These are phyloP conservation scores for Calonectria hongkongensis DNA, from an alignment of 2,329 filamentous ascomycete species.

Conservation along the genomic window DNA sequence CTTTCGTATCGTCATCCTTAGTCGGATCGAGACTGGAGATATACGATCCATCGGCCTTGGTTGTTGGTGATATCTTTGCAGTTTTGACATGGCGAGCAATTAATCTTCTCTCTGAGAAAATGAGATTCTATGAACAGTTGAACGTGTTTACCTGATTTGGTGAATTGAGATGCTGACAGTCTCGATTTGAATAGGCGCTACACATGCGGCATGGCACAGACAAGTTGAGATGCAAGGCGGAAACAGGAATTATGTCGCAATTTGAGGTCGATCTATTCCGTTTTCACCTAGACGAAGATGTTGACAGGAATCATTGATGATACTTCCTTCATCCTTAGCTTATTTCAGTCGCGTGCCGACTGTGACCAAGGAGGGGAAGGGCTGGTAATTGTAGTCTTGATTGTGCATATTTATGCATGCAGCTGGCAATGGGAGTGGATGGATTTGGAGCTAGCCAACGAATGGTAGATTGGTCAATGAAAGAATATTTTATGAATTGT, in stretches of 20 bases:
- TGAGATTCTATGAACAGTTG: slow-evolving; percentile 24
- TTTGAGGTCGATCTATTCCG: not conserved
- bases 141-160: slow-evolving; percentile 17
- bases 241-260: not conserved
- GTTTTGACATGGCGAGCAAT: slow-evolving; percentile 66
- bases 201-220: not conserved
- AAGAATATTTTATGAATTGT: not conserved
- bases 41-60: slow-evolving; percentile 58
- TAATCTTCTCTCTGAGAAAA: slow-evolving; percentile 75
- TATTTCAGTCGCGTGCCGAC: not conserved
- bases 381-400: not conserved
- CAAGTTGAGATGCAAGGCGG: no score
- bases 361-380: no score
- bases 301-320: not conserved
- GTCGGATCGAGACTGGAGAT: slow-evolving; percentile 74
- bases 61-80: slow-evolving; percentile 57
- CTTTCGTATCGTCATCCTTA: slow-evolving; percentile 96
- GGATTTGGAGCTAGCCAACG: no score
- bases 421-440: no score
- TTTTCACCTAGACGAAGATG: not conserved
- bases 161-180: slow-evolving; percentile 43
- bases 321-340: not conserved
- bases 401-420: slow-evolving; percentile 9
- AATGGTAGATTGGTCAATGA: not conserved
- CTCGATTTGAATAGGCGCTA: slow-evolving; percentile 35